Evolutionary conservation across 768 basidiomycete species (phyloP), one percentile per base, ranked within the genome.

Genomic region (Podaxis carcinomalis): DNA sequence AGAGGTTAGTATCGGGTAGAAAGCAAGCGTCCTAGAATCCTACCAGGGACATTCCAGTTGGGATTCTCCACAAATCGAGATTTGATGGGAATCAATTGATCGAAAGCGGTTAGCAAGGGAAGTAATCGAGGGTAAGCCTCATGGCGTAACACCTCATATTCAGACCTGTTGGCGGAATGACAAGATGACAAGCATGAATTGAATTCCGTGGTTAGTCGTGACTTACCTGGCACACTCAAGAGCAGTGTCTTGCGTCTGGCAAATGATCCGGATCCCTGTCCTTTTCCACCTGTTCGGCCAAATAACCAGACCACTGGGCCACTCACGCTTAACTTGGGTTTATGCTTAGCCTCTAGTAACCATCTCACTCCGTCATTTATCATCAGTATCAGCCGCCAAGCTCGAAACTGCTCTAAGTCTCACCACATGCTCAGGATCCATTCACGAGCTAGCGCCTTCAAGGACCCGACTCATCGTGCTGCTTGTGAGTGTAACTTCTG

Each of bases 21-120:
- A 50, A 57, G 47, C 56, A 46, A 57, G 32, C 21, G 19, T 50
- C 14, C 4, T 21, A 37, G 36, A 49, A 39, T 50, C 47, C 35
- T 25, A 39, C n/a, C 56, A 57, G 46, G 56, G 46, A 23, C 14
- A 36, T 50, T 57, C 47, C 25, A 50, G 46, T 25, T 57, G 19
- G 56, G 47, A 57, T 57, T 57, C 56, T 16, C 37, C 50, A 36
- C 23, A 59, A 9, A 59, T 59, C 57, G 36, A 59, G 57, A 59
- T 59, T n/a, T 51, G 50, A 42, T 57, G 40, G 10, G 56, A 32
- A 27, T 28, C 16, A 44, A 47, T 6, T 21, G 46, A 49, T 49
- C 47, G 27, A 13, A 49, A 49, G 47, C 47, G 47, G 47, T 11
- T 49, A 49, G 47, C 25, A 23, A 27, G 27, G 21, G 14, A 51